These are phyloP conservation scores for Monotropa hypopitys DNA, from an alignment of 179 eudicot genomes.

Conservation along the genomic window DNA sequence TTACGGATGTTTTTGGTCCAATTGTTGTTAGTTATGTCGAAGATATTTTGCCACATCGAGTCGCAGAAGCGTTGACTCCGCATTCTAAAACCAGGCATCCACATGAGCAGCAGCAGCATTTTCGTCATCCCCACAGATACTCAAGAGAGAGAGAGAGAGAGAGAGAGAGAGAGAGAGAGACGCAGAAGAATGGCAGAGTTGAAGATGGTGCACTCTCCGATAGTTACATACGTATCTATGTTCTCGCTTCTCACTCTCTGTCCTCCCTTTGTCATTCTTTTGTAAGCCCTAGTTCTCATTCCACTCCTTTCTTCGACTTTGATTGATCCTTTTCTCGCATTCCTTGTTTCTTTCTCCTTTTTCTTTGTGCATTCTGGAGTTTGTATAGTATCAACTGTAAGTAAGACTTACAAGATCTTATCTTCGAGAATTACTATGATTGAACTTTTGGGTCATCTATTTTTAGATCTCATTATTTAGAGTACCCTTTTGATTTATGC, in stretches of 20 bases:
- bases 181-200: conserved; percentile 26
- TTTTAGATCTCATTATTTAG: neutral
- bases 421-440: too few species aligned
- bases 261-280: conserved; percentile 87
- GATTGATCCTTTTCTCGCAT: neutral
- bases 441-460: neutral
- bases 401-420: neutral
- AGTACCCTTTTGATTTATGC: neutral
- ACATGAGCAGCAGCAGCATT: too few species aligned
- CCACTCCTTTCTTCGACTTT: neutral
- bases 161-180: neutral
- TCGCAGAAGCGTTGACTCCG: too few species aligned
- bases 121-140: too few species aligned
- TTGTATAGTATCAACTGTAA: neutral
- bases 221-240: conserved; percentile 73
- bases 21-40: too few species aligned
- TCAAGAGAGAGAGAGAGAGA: too few species aligned
- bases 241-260: conserved; percentile 72
- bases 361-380: neutral
- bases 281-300: conserved; percentile 33
- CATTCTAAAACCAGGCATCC: too few species aligned
- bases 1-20: too few species aligned
- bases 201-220: conserved; percentile 62
- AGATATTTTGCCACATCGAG: too few species aligned
- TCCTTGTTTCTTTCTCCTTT: neutral